Evolutionary conservation across 1,284 basidiomycete genomes (phyloP), one percentile per base, ranked within the genome.

Genomic region (Cerioporus squamosus): DNA sequence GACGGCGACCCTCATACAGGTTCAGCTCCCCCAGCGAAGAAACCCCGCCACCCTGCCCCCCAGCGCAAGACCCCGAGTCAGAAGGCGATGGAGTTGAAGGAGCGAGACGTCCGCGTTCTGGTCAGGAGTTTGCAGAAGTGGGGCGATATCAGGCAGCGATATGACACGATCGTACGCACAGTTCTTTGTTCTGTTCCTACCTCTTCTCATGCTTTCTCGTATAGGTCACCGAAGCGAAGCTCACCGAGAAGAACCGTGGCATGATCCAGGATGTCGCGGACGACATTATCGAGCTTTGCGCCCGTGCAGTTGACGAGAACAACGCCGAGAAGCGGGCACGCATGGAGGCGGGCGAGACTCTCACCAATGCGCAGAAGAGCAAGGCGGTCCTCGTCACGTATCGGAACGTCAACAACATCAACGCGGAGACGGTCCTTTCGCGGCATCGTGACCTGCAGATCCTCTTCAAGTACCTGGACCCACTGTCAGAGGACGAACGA

Each of bases 61-160:
- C 83, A 83, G 62, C 82, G 87, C 66, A 94, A 93, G 79, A 92
- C 91, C 14, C 91, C 93, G 5, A 91, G 87, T 49, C 95, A 98
- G 77, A 94, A 94, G 70, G 91, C 96, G 3, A 91, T 98, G 83
- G 95, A 98, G 74, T 82, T 99, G 62, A 98, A 96, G 76, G 96
- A 98, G 74, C 89, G 97, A 47, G 97, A 99, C 72, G 87, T 98
- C 36, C 95, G 97, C 63, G 95, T 97, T 43, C 83, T 99, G 43
- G 94, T 98, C 62, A 87, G 97, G 64, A 97, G 95, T 71, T 82
- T 99, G 66, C 95, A 98, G 71, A 91, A 95, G 57, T 99, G 97
- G 95, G 97, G 97, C 29, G 97, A 99, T 74, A 94, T 99, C 63
- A 87, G 95, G 52, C 90, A 93, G 67, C 91, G 97, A 47, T 98